These are phyloP conservation scores for Fraxinus paxiana DNA, from an alignment of 305 asterid species.

Conservation along the genomic window DNA sequence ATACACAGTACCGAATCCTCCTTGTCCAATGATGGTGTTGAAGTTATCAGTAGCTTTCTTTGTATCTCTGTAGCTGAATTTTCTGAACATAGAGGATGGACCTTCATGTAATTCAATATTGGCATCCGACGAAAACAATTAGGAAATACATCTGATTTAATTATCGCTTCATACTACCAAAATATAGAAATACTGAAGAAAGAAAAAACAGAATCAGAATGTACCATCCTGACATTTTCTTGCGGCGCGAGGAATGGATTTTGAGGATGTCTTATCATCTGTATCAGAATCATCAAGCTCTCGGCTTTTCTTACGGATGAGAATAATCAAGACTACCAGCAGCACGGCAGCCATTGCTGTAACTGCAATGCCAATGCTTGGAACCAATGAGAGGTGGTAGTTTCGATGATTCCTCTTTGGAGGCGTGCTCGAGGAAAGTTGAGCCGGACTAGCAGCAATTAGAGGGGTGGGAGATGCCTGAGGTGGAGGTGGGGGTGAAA, in stretches of 20 bases:
- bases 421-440: constrained; percentile 41
- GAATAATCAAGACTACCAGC: constrained; percentile 56
- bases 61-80: constrained; percentile 80
- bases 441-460: constrained; percentile 59
- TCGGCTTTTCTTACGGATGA: constrained; percentile 58
- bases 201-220: constrained; percentile 17
- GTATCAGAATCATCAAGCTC: constrained; percentile 55
- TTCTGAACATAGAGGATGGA: constrained; percentile 64
- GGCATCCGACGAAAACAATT: constrained; percentile 20
- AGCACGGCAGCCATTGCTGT: constrained; percentile 47
- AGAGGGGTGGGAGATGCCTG: constrained; percentile 56
- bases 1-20: constrained; percentile 89
- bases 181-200: not conserved
- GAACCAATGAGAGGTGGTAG: constrained; percentile 58
- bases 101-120: constrained; percentile 47
- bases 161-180: not conserved
- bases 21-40: constrained; percentile 70
- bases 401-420: constrained; percentile 42
- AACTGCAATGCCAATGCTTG: constrained; percentile 68
- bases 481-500: constrained; percentile 49
- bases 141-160: constrained; percentile 7
- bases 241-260: constrained; percentile 43
- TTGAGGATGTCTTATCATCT: constrained; percentile 38
- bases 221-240: constrained; percentile 72
- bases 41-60: constrained; percentile 83